Conservation (phyloP, 2,329 filamentous ascomycete genomes). For the Calonectria ilicicola region DNA sequence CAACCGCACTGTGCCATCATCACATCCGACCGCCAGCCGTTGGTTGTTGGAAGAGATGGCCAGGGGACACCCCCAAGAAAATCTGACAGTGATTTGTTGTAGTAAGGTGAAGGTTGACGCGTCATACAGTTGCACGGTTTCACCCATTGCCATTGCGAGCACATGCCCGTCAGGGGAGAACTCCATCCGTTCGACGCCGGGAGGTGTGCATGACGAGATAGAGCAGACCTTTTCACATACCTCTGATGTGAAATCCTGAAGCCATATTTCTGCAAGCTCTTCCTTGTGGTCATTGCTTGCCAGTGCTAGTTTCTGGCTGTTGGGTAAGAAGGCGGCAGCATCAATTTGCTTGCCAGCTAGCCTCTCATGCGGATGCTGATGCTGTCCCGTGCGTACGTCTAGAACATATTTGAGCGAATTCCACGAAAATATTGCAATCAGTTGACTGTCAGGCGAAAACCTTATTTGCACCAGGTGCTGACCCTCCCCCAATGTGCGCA, state of each 20-base stretch:
- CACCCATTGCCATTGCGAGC: background rate
- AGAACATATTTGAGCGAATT: background rate
- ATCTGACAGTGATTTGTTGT: background rate
- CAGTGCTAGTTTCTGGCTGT: background rate
- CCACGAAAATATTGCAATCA: background rate
- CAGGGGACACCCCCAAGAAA: background rate
- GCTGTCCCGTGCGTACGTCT: background rate
- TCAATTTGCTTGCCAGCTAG: background rate
- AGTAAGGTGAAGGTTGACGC: background rate
- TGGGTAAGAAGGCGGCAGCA: background rate
- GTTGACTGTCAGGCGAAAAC: background rate
- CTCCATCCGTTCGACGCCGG: background rate
- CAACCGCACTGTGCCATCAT: background rate
- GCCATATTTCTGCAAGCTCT: fast-evolving
- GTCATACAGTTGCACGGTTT: background rate
- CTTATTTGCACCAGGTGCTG: too few species aligned
- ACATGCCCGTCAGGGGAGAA: background rate
- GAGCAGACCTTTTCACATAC: too few species aligned
- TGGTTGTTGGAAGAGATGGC: background rate
- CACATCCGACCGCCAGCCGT: background rate
- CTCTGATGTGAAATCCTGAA: too few species aligned
- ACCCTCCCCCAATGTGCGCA: background rate
- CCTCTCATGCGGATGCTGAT: too few species aligned
- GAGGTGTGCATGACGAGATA: background rate
- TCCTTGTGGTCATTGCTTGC: too few species aligned